phyloP scores from a whole-genome alignment of 208 protist genomes.

The Willaertia magna region DNA sequence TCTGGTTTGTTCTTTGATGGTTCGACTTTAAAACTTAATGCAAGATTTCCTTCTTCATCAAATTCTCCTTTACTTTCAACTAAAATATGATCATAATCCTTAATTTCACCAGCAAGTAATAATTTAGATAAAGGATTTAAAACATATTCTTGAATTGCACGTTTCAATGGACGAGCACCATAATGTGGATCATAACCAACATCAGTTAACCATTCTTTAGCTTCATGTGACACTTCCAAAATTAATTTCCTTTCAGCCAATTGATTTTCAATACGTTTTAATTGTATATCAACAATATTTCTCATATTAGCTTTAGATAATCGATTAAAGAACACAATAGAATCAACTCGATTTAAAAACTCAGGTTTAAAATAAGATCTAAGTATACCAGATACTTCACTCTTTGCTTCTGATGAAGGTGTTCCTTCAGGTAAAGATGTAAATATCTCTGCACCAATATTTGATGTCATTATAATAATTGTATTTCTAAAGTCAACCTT shows the following conservation, averaged over 20 bases:
- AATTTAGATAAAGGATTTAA: slow-evolving; percentile 74
- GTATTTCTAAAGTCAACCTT: slow-evolving; percentile 65
- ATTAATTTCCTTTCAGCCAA: slow-evolving; percentile 66
- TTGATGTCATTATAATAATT: slow-evolving; percentile 63
- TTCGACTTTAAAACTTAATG: no score
- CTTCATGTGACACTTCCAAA: slow-evolving; percentile 45
- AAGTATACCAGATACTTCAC: slow-evolving; percentile 67
- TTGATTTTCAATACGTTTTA: slow-evolving; percentile 51
- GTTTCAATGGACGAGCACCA: slow-evolving; percentile 81
- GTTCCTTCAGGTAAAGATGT: slow-evolving; percentile 12
- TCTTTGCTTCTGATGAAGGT: not conserved
- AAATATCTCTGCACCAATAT: slow-evolving; percentile 47
- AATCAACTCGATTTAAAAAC: slow-evolving; percentile 95
- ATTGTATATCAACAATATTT: slow-evolving; percentile 73
- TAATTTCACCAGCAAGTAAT: slow-evolving; percentile 59
- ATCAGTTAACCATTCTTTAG: slow-evolving; percentile 59
- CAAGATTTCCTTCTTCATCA: no score
- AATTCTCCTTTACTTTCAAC: no score
- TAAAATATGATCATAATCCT: slow-evolving; percentile 40
- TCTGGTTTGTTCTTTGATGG: no score
- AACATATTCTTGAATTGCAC: slow-evolving; percentile 71
- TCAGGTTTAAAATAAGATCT: slow-evolving; percentile 80
- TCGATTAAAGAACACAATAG: slow-evolving; percentile 89
- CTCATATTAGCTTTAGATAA: slow-evolving; percentile 58
- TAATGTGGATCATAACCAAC: slow-evolving; percentile 77